Base-by-base conservation (phyloP, 1,284 basidiomycete genomes). In the Malassezia yamatoensis region DNA sequence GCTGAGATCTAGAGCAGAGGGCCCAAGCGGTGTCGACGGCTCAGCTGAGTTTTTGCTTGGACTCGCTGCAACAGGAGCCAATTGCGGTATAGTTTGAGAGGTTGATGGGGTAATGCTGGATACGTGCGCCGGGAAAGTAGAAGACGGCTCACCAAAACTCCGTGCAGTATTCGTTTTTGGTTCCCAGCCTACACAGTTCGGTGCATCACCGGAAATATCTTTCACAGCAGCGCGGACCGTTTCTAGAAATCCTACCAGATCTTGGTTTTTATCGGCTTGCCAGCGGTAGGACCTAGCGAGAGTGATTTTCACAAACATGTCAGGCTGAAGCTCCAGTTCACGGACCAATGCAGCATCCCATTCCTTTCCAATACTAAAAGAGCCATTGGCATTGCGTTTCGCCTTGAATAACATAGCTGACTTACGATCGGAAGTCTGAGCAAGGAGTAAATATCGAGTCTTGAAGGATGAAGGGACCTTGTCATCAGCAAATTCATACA, bases 281-380 rank as follows among this genome's bases (percentile, higher is more conserved):
- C 71, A 74, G 32, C 61, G 58, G 44, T 73, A 70, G 5, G 69
- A 54, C 13, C 68, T 42, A 2, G 69, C 50, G 2, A 74, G 59
- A 7, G 70, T 66, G 24, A 74, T 56, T 29, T 62, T 62, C 44
- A 73, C 33, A 13, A 35, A 45, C 7, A n/a, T 21, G 0, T 44
- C 36, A 3, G 35, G 16, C 21, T 83, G 64, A 41, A 91, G 84
- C 62, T 90, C 85, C 44, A 98, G 75, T 34, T 78, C 83, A 52
- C 85, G 81, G 62, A 98, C 80, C 72, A 93, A 89, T 45, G 83
- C 77, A 40, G 96, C 76, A 61, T 81, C 82, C 94, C 94, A 99
- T 9, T 91, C 90, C 79, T 99, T 99, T 20, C 94, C 94, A 52
- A 96, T 88, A 18, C 90, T 96, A 78, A 94, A 98, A 0, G 87